Evolutionary conservation across 2,329 filamentous ascomycete genomes (phyloP), one percentile per base, ranked within the genome.

Genomic region (Colletotrichum chlorophyti): DNA sequence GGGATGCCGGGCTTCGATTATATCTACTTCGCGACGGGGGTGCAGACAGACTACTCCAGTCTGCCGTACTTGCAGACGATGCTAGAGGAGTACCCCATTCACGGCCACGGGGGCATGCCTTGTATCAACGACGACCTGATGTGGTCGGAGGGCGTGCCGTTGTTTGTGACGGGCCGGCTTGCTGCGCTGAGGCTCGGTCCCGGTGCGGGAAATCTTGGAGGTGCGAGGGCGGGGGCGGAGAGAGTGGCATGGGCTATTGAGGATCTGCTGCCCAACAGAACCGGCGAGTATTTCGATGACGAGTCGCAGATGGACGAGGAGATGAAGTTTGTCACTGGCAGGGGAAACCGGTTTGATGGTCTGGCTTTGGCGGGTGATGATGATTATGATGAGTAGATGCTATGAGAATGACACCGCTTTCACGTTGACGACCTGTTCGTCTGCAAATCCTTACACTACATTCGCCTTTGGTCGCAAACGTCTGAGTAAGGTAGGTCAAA

Each of bases 21-120:
- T 71, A 84, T 93, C 62, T 90, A 90, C 72, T 91, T 89, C 66
- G 90, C 91, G 12, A 94, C 91, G 0, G 91, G 91, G 0, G 83
- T 90, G 34, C 80, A 85, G 45, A 83, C 85, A 0, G 80, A 92
- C 62, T 83, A 91, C 23, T 67, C 73, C 1, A 77, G 78, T 2
- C 76, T 93, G 19, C 82, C 87, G 0, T 86, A 86, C 53, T 73
- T 94, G 11, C 73, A 84, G 53, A 82, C 76, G 0, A 83, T 94
- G 68, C 72, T 83, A 8, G 62, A 74, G 3, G 79, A 85, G 15
- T 78, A 88, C 60, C 89, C 89, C 0, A 80, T 94, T 29, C 72
- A 84, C 14, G 81, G 77, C 0, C 79, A 84, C 21, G 85, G 85
- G 4, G 91, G 91, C 0, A 75, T 93, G 17, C 91, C 91, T 0